These are phyloP conservation scores for Citrus australasica DNA, from an alignment of 345 rosid species.

Conservation along the genomic window DNA sequence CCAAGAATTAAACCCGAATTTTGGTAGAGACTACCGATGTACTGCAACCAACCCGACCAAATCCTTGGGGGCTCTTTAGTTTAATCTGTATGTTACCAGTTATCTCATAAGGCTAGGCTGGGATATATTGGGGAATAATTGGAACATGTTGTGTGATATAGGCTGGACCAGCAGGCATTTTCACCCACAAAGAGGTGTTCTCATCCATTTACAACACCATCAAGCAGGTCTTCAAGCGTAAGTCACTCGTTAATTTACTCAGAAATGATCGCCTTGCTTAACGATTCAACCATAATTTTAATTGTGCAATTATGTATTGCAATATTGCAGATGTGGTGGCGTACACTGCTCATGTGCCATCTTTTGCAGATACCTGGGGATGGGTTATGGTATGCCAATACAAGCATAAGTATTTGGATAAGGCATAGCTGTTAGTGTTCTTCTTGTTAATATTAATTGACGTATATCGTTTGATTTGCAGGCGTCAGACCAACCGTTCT, in stretches of 20 bases:
- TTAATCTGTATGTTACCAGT: not conserved
- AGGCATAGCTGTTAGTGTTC: too few relatives aligned
- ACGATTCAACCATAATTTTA: not conserved
- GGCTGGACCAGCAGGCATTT: slow-evolving; percentile 99
- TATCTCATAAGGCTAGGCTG: too few relatives aligned
- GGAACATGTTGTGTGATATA: slow-evolving; percentile 6
- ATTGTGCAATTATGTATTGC: not conserved
- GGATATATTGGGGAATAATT: too few relatives aligned
- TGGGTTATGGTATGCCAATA: slow-evolving; percentile 75
- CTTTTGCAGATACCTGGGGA: slow-evolving; percentile 98
- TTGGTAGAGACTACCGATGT: too few relatives aligned
- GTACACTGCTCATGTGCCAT: slow-evolving; percentile 92
- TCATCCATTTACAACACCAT: slow-evolving; percentile 86
- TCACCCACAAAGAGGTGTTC: slow-evolving; percentile 92
- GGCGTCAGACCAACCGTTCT: slow-evolving; percentile 88
- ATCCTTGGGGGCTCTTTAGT: not conserved
- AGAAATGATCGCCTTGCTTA: not conserved
- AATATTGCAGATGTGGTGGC: slow-evolving; percentile 68
- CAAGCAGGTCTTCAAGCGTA: slow-evolving; percentile 90
- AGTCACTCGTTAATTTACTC: slow-evolving; percentile 14
- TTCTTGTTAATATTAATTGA: not conserved
- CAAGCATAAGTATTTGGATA: not conserved
- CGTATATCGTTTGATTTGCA: slow-evolving; percentile 7
- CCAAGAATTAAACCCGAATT: too few relatives aligned
- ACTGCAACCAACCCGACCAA: too few relatives aligned